A percentile compares a stretch with the other conserved stretches of the same genome.
Evolutionary conservation across 202 grass and related monocot species (phyloP).

Genomic region (Miscanthus sacchariflorus): DNA sequence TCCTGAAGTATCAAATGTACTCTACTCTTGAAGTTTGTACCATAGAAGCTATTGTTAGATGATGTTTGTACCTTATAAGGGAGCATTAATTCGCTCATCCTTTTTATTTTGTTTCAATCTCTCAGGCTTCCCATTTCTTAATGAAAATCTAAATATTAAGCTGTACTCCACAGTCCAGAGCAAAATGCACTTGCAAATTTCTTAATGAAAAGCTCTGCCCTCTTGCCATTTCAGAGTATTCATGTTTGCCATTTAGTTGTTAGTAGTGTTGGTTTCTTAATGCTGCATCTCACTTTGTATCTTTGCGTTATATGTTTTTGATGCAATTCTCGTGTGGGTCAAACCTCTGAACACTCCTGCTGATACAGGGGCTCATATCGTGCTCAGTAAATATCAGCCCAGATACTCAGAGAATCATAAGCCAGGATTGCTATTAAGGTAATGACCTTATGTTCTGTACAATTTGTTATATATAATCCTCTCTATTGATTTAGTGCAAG

Average conservation of each 20-base stretch:
- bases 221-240: background rate
- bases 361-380: conserved; percentile 66
- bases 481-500: background rate
- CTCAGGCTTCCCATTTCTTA: background rate
- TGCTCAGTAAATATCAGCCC: conserved; percentile 83
- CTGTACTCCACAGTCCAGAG: background rate
- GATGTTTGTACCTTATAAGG: background rate
- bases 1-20: background rate
- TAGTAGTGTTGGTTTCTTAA: background rate
- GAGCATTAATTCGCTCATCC: background rate
- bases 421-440: conserved; percentile 82
- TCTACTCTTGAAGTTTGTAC: background rate
- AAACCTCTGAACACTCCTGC: conserved; percentile 18
- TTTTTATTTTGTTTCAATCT: background rate
- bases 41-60: background rate
- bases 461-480: background rate
- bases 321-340: background rate
- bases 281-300: background rate
- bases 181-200: background rate
- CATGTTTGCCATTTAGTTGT: background rate
- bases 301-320: background rate
- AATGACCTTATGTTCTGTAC: background rate
- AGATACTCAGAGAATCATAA: conserved; percentile 65
- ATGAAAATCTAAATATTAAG: background rate
- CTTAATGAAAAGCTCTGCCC: background rate